Base-by-base conservation (phyloP, 176 grass and related monocot species). In the Zoysia pacifica region DNA sequence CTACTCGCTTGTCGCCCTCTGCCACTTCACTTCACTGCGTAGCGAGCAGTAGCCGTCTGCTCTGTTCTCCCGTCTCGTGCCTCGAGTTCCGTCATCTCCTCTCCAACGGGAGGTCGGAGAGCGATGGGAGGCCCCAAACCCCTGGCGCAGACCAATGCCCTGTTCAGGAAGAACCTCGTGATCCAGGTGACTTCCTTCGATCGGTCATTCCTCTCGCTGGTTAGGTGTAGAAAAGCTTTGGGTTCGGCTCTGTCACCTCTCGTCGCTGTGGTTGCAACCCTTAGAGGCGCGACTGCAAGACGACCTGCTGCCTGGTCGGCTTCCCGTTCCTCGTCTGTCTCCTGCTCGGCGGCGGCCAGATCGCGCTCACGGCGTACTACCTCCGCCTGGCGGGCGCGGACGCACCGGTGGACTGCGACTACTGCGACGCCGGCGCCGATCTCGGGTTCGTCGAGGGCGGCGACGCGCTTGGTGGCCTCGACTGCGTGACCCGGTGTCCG, bases 151-250 rank as follows among this genome's bases (percentile, higher is more conserved):
- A 77, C 90, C 59, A 78, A 90, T 63, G 87, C 90, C 9, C 79
- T 93, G 47, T 78, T 93, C 76, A 83, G 76, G 79, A 90, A 93
- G 56, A 90, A 89, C 16, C 75, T 93, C 9, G 65, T 89, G 13
- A 75, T 89, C 65, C 90, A 93, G 87, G 90, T 90, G 36, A 73
- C 36, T 6, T 35, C 54, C 46, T 35, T 18, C 39, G 28, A 44
- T 10, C 50, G 13, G 3, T 18, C 50, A 35, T 28, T 35, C 5
- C 4, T 11, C 18, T 18, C 3, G 28, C 6, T 20, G 35, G 9
- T 14, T 66, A 51, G 0, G 5, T 20, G 62, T 15, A 1, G 1
- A 7, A 16, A 4, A 0, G 35, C 11, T 5, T 14, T 1, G 28
- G 28, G 28, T 28, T 28, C 28, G 28, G 28, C 28, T 28, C 18